Base-by-base conservation (phyloP, 805 yeast genomes). In the Phaffomyces thermotolerans region DNA sequence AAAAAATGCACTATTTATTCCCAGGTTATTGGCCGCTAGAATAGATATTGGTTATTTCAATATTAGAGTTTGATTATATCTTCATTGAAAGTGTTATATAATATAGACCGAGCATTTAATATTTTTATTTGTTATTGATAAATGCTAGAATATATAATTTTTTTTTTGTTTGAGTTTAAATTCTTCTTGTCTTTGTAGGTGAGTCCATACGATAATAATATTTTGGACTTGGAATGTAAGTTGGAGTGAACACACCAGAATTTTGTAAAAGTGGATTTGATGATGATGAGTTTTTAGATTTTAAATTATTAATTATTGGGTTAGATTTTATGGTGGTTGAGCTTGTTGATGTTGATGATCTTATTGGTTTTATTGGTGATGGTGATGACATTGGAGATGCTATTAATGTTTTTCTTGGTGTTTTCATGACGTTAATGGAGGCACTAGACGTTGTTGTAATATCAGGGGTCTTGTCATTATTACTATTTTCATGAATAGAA, bases 21-120 rank as follows among this genome's bases (percentile, higher is more conserved):
- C 98, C 98, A 10, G 95, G 90, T 31, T 85, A 90, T 69, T 89
- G 93, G 95, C 83, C 80, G 43, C 46, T 56, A n/a, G 54, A 51
- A 24, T 45, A 31, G 15, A 8, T 27, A 27, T 10, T 27, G 29
- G 12, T 25, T 9, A 25, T 9, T 25, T 12, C 13, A 13, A 10
- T 10, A 27, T 4, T 10, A 8, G 2, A 25, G 3, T 27, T 27
- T 27, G 6, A 10, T 27, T 9, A 5, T 27, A 2, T 20, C 4
- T 27, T 27, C 5, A 27, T 9, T 27, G 14, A 13, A 27, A 27
- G 29, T 27, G 12, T 27, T 27, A 8, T 25, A 8, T 27, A 10
- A 27, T 25, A 25, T 25, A 27, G 2, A 27, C 12, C 13, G 29
- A 10, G 12, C 10, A 20, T 20, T 20, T 20, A 9, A 27, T 6